A percentile compares a stretch with the other conserved stretches of the same genome.
Conservation (phyloP, 2,329 filamentous ascomycete genomes). For the Pyricularia sp. region DNA sequence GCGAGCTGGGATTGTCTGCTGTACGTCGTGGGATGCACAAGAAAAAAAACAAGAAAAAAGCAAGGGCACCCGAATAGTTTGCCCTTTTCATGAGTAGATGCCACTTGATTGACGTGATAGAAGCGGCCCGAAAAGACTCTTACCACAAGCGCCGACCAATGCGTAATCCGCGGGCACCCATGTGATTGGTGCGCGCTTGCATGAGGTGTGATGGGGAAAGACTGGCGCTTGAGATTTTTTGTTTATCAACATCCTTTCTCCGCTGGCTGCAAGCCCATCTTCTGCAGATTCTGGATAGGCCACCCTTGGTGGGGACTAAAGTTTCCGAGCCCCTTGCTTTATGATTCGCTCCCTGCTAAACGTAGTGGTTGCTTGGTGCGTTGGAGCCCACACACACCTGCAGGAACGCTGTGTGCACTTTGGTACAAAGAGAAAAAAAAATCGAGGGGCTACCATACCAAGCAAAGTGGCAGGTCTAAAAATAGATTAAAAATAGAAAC, state of each 20-base stretch:
- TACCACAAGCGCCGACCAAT: not conserved
- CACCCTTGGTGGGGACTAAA: not conserved
- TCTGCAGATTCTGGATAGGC: not conserved
- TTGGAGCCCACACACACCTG: not conserved
- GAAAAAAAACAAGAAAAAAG: not conserved
- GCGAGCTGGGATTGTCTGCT: too few species aligned
- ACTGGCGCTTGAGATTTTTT: not conserved
- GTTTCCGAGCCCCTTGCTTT: not conserved
- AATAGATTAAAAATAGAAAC: slow-evolving; percentile 4
- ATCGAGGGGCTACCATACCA: not conserved
- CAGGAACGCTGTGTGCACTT: not conserved
- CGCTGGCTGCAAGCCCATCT: not conserved
- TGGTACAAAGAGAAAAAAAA: not conserved
- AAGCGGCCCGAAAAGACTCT: not conserved
- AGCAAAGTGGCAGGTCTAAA: not conserved
- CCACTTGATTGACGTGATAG: not conserved
- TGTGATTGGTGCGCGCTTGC: not conserved
- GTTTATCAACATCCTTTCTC: not conserved
- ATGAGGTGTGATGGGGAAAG: not conserved
- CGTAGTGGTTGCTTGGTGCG: not conserved
- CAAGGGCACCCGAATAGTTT: not conserved
- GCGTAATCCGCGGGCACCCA: not conserved
- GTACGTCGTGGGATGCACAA: not conserved
- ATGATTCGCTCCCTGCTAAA: not conserved
- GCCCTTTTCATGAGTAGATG: not conserved